Evolutionary conservation across 495 filamentous ascomycete genomes (phyloP).

Genomic region (Pyrenopolyporus hunteri): DNA sequence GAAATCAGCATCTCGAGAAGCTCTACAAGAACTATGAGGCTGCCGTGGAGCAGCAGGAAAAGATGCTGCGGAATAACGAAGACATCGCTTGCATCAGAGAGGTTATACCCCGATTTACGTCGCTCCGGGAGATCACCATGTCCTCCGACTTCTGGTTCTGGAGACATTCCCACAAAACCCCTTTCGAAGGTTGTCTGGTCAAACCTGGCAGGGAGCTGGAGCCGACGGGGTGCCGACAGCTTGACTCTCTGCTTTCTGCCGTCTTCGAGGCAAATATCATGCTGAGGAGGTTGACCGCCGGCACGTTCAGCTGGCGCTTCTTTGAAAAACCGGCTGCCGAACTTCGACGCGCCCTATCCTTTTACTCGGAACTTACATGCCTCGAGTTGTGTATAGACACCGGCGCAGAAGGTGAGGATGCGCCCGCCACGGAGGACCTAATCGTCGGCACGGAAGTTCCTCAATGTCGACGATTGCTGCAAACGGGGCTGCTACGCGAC

Average conservation of each 20-base stretch:
- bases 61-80: neutral
- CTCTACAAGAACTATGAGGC: conserved; percentile 17
- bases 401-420: neutral
- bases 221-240: conserved; percentile 9
- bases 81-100: conserved; percentile 23
- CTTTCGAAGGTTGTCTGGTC: conserved; percentile 3
- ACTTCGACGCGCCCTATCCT: conserved; percentile 5
- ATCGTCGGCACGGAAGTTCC: conserved; percentile 1
- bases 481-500: conserved; percentile 18
- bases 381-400: conserved; percentile 25
- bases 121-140: conserved; percentile 18
- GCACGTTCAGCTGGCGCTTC: conserved; percentile 9
- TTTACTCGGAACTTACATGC: conserved; percentile 16
- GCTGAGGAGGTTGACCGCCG: conserved; percentile 14
- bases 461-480: conserved; percentile 7
- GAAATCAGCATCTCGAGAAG: neutral
- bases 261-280: conserved; percentile 10
- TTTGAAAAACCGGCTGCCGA: conserved; percentile 20
- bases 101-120: conserved; percentile 12
- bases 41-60: conserved; percentile 7
- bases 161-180: neutral
- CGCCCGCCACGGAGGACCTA: neutral
- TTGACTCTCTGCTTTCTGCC: conserved; percentile 21
- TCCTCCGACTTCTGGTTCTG: conserved; percentile 5
- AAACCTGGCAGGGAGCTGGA: neutral